Evolutionary conservation across 805 yeast species (phyloP), one percentile per base, ranked within the genome.

Genomic region (Wickerhamiella allomyrinae): DNA sequence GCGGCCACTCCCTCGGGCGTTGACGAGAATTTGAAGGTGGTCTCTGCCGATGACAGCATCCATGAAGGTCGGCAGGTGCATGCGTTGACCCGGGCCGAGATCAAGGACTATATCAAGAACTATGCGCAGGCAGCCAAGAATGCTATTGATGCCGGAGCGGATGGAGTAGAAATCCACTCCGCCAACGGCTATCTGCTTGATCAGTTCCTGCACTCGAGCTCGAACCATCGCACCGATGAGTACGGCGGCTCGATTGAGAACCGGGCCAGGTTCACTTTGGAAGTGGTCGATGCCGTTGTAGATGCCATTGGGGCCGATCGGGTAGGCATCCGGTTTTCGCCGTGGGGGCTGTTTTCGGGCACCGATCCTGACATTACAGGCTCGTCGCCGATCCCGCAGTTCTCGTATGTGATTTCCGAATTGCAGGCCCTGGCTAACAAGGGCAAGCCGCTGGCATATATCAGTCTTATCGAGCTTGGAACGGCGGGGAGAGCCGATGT

Each of bases 161-260:
- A 79, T 57, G 77, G 77, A 48, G 71, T 79, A 37, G 83, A 76
- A 53, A 61, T 78, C 39, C 83, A 78, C 56, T 65, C 65, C 29
- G 85, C 85, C 20, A 76, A 76, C 55, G 83, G 84, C 2, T 76
- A 72, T 51, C 57, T 77, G 38, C 46, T 70, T 23, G 62, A 66
- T 51, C 65, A 68, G 50, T 76, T 78, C 49, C 50, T 72, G 41
- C 66, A 71, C 27, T 57, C 61, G 1, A 49, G 54, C 35, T 57
- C 70, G 21, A 76, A 79, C 57, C 55, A 61, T 44, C 67, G 85
- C 53, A 69, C 70, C 1, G 85, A 78, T 52, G 63, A 69, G 48
- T 78, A 76, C 49, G 84, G 83, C 37, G 82, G 82, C 5, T 60
- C 70, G 2, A 62, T 75, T 41, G 80, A 74, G 52, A 75, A 75